phyloP scores from a whole-genome alignment of 495 filamentous ascomycete species.

The Penicillium coffeae region DNA sequence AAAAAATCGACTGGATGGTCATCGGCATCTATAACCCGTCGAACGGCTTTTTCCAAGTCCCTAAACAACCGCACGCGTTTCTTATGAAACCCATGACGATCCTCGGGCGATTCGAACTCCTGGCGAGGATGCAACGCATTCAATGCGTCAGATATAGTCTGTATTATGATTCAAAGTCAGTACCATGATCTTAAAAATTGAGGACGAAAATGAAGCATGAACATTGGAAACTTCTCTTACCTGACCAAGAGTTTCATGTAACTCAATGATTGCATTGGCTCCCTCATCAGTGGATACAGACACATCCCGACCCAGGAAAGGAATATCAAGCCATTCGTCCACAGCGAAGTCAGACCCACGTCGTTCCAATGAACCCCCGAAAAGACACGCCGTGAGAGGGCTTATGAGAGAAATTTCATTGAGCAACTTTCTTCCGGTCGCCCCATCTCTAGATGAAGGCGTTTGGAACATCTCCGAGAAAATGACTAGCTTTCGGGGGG shows the following conservation, averaged over 20 bases:
- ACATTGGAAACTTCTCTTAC: conserved; percentile 3
- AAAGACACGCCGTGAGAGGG: conserved; percentile 44
- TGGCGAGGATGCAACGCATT: too few relatives aligned
- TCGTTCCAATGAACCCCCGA: conserved; percentile 36
- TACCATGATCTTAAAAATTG: too few relatives aligned
- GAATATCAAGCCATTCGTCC: too few relatives aligned
- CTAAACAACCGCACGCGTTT: background rate
- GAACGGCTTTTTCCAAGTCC: background rate
- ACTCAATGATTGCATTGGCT: conserved; percentile 39
- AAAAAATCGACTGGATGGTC: background rate
- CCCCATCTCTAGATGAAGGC: background rate
- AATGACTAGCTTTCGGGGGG: too few relatives aligned
- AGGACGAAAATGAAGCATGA: background rate
- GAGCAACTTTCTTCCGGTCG: background rate
- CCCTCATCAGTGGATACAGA: conserved; percentile 14
- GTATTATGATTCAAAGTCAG: too few relatives aligned
- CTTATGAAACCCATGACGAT: background rate
- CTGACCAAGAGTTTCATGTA: conserved; percentile 38
- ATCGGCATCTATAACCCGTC: background rate
- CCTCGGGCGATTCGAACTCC: background rate
- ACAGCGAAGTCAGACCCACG: too few relatives aligned
- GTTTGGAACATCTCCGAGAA: background rate
- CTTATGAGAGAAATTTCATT: conserved; percentile 40
- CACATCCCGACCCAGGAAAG: too few relatives aligned
- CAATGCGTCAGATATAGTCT: too few relatives aligned